phyloP scores from a whole-genome alignment of 352 stramenopile genomes.

The Pythium pyrilobum region DNA sequence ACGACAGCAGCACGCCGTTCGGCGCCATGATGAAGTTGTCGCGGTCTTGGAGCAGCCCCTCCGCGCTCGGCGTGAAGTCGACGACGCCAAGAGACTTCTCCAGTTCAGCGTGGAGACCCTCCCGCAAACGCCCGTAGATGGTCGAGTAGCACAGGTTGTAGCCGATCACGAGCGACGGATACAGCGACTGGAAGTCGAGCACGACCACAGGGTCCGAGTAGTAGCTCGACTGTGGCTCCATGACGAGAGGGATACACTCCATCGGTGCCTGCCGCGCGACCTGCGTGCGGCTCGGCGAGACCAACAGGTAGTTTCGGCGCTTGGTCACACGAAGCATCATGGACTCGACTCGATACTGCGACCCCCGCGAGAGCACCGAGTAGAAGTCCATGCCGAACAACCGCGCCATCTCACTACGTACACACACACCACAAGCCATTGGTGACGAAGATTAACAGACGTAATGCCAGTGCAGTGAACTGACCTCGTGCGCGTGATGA shows the following conservation, averaged over 20 bases:
- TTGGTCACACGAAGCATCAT: slow-evolving; percentile 92
- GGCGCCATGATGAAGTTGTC: slow-evolving; percentile 72
- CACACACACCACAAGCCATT: slow-evolving; percentile 6
- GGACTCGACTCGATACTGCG: slow-evolving; percentile 92
- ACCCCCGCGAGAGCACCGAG: slow-evolving; percentile 89
- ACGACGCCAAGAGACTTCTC: slow-evolving; percentile 63
- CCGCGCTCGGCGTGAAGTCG: slow-evolving; percentile 35
- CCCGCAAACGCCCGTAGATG: slow-evolving; percentile 89
- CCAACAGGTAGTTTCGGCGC: slow-evolving; percentile 77
- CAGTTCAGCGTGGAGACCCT: slow-evolving; percentile 63
- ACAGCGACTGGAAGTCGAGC: slow-evolving; percentile 99
- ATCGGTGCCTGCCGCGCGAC: slow-evolving; percentile 89
- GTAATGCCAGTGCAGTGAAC: background rate
- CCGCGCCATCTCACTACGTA: slow-evolving; percentile 87
- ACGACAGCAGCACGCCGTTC: slow-evolving; percentile 95
- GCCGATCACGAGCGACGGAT: slow-evolving; percentile 98
- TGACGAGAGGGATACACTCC: slow-evolving; percentile 91
- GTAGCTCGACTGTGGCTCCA: slow-evolving; percentile 95
- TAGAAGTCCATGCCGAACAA: slow-evolving; percentile 95
- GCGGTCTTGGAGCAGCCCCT: slow-evolving; percentile 41
- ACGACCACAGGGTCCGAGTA: slow-evolving; percentile 98
- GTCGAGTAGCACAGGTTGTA: slow-evolving; percentile 99
- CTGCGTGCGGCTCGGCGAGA: slow-evolving; percentile 73
- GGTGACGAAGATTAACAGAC: background rate
- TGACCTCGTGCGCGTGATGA: slow-evolving; percentile 53